Base-by-base conservation (phyloP, 2,329 filamentous ascomycete genomes). In the Venturia asperata region DNA sequence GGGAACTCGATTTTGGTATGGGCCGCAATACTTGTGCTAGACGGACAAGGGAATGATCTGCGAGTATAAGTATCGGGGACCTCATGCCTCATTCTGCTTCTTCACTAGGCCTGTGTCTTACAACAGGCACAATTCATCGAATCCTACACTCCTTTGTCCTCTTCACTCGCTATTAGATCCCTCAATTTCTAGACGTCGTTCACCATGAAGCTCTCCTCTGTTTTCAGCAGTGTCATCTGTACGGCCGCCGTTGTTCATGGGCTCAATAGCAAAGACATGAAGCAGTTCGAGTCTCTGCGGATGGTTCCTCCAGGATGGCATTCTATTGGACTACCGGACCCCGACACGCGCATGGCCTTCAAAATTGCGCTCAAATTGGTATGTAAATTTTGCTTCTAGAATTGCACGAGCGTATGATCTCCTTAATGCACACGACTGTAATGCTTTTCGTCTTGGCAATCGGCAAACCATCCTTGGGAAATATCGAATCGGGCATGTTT, bases 321-420 rank as follows among this genome's bases (percentile, higher is more conserved):
- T 9, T 27, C 45, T 4, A 49, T 63, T 55, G 64, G 58, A 5
- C 11, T 17, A 19, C 64, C 64, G 17, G 42, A 52, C n/a, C 37
- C 58, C 11, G 39, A 21, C 5, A 39, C 58, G 6, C 24, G 43
- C 17, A 41, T 67, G 55, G 19, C 34, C 11, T 67, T 67, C 37
- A 55, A 65, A 10, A 63, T 67, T 56, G 66, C 66, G 34, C 30
- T 67, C 13, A 61, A 47, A 10, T n/a, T 43, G 49, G 65, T 66
- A 64, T 15, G 65, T 58, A 21, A 3, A 7, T 43, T 1, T 24
- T 39, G n/a, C n/a, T 42, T 21, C 6, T 13, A 15, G 7, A 27
- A 17, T 34, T 37, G 10, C 15, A 15, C 19, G 37, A 34, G 19
- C 19, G 34, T n/a, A 21, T 21, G 64, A 30, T 10, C 2, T 9